Base-by-base conservation (phyloP, 257 asterid species). In the Solanum habrochaites region DNA sequence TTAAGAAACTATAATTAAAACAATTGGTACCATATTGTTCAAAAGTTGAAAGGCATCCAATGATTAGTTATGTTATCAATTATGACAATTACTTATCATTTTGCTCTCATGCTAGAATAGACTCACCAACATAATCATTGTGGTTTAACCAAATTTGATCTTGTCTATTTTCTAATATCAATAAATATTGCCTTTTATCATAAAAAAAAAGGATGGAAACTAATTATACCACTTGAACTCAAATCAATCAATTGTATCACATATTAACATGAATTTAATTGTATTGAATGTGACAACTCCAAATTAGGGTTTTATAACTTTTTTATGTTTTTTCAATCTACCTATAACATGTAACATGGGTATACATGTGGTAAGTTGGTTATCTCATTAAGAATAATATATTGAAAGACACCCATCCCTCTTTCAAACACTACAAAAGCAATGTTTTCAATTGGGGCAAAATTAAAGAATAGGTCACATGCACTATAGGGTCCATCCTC, bases 401-500 rank as follows among this genome's bases (percentile, higher is more conserved):
- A 29, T 49, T 80, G 85, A 11, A 80, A 80, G 85, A 49, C 45
- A 47, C 85, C 69, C 43, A 81, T 16, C 12, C 69, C 52, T 39
- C 29, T 39, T 72, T 29, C 43, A 81, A 56, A 49, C 45, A 25
- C 69, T 81, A 81, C 85, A 81, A 81, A 29, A 81, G 11, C 27
- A 10, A 23, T 72, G 31, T 87, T 85, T 91, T 90, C 82, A 86
- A 87, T 52, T 87, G 90, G 62, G 85, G 37, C 42, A 52, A 60
- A 52, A 43, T 69, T 82, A 56, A 86, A 88, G 88, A 71, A 83
- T 66, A 90, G 87, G 83, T 82, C 92, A 90, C 93, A 89, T 87
- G 91, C 83, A 86, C 2, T 49, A 64, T 88, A 93, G 29, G 94
- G 66, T 90, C 96, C 95, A 88, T 73, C 90, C 75, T 88, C 94